Evolutionary conservation across 1,284 basidiomycete species (phyloP).

Genomic region (Schizophyllum commune): DNA sequence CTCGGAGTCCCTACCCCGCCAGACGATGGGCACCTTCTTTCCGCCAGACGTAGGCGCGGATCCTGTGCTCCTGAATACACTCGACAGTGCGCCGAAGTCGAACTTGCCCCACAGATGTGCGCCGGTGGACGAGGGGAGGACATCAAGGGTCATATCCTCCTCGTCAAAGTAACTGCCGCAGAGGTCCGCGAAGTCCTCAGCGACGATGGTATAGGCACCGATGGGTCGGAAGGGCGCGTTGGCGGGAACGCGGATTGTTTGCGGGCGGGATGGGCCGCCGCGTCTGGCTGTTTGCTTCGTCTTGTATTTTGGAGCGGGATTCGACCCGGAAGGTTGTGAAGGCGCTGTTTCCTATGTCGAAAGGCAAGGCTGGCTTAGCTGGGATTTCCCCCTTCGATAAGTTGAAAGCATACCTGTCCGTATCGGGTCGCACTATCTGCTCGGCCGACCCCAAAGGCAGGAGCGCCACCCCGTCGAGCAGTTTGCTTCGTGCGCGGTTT

Average conservation of each 20-base stretch:
- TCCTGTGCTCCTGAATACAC: conserved; percentile 16
- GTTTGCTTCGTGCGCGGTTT: neutral
- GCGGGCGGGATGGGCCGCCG: too few species aligned
- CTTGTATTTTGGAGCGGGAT: neutral
- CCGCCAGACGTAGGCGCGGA: conserved; percentile 10
- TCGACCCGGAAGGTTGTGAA: too few species aligned
- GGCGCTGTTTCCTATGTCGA: too few species aligned
- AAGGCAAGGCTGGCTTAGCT: too few species aligned
- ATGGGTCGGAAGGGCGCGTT: neutral
- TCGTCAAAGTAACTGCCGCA: neutral
- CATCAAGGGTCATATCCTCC: conserved; percentile 4
- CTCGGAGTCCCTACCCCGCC: conserved; percentile 16
- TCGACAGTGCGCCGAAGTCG: conserved; percentile 19
- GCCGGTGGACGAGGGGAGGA: conserved; percentile 16
- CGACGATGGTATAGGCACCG: neutral
- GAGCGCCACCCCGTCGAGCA: neutral
- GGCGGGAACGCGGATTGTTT: neutral
- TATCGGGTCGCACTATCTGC: too few species aligned
- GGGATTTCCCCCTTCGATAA: too few species aligned
- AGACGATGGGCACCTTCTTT: conserved; percentile 11
- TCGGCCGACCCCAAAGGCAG: neutral
- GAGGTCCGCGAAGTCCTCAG: neutral
- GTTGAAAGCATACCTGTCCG: too few species aligned
- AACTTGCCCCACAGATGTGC: conserved; percentile 22
- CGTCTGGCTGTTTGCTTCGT: neutral